These are phyloP conservation scores for Daldinia decipiens DNA, from an alignment of 495 filamentous ascomycete species.

Conservation along the genomic window DNA sequence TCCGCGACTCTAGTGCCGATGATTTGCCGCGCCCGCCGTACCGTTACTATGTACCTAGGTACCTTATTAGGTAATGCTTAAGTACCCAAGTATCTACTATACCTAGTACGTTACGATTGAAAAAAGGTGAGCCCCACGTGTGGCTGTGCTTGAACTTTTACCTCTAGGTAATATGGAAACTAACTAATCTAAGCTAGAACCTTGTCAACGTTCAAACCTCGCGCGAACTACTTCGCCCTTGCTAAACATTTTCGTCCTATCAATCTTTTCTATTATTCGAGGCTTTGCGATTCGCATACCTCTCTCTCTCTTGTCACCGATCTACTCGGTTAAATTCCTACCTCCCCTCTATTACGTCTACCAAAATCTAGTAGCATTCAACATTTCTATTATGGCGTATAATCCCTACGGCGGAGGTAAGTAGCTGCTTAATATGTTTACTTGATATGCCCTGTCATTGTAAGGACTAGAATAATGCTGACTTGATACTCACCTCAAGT, in stretches of 20 bases:
- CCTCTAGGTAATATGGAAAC: no score
- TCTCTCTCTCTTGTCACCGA: slow-evolving; percentile 2
- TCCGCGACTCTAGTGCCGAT: not conserved
- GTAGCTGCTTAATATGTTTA: slow-evolving; percentile 30
- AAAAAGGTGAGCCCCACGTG: not conserved
- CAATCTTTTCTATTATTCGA: slow-evolving; percentile 4
- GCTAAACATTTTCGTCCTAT: slow-evolving; percentile 22
- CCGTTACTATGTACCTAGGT: not conserved
- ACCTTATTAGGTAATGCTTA: not conserved
- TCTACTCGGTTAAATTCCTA: not conserved
- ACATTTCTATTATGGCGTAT: slow-evolving; percentile 66
- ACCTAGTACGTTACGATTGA: no score
- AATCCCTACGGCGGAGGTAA: slow-evolving; percentile 79
- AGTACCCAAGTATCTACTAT: no score
- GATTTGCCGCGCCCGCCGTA: not conserved
- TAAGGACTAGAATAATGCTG: slow-evolving; percentile 31
- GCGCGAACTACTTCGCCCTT: slow-evolving; percentile 12
- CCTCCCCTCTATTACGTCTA: not conserved
- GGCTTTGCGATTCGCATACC: slow-evolving; percentile 5
- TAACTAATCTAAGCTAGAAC: slow-evolving; percentile 5
- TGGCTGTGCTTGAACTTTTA: slow-evolving; percentile 15
- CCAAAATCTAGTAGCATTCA: slow-evolving; percentile 9
- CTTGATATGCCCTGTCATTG: not conserved
- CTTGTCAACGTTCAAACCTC: slow-evolving; percentile 27
- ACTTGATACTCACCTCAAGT: slow-evolving; percentile 39